Evolutionary conservation across 1,284 basidiomycete species (phyloP).

Genomic region (Crocinoboletus sp.): DNA sequence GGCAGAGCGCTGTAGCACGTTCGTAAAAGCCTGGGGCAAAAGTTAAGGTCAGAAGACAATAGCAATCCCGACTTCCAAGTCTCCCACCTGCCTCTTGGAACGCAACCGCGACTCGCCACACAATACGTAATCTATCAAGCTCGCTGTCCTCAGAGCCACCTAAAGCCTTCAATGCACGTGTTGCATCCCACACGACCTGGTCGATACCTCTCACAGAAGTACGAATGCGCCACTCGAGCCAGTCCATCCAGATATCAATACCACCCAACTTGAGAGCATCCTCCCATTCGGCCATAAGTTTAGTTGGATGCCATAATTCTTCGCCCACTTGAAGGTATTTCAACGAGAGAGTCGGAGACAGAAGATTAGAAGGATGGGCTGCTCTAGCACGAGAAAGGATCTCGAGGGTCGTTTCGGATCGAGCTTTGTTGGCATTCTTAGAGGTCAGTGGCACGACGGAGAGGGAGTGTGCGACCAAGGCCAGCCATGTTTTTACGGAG

Average conservation of each 20-base stretch:
- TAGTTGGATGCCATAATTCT: constrained; percentile 58
- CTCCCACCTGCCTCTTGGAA: constrained; percentile 73
- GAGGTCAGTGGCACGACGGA: constrained; percentile 53
- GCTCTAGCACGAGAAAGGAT: constrained; percentile 62
- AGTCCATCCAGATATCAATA: constrained; percentile 62
- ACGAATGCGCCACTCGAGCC: constrained; percentile 69
- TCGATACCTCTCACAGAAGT: constrained; percentile 42
- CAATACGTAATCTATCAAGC: constrained; percentile 53
- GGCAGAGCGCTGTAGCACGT: constrained; percentile 67
- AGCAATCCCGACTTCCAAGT: neutral
- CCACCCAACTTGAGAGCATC: constrained; percentile 51
- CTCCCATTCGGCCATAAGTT: constrained; percentile 67
- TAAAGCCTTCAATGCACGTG: constrained; percentile 40
- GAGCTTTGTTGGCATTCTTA: constrained; percentile 60
- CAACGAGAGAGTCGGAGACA: constrained; percentile 50
- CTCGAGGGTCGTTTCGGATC: constrained; percentile 65
- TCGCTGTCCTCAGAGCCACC: constrained; percentile 42
- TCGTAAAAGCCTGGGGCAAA: constrained; percentile 50
- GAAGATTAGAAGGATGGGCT: constrained; percentile 47
- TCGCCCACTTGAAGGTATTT: constrained; percentile 67
- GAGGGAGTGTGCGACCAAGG: constrained; percentile 56
- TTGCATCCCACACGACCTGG: constrained; percentile 48
- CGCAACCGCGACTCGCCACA: constrained; percentile 68
- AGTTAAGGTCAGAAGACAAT: constrained; percentile 15
- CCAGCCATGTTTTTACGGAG: constrained; percentile 59